Base-by-base conservation (phyloP, 805 yeast species). In the Cyberlindnera lachancei region DNA sequence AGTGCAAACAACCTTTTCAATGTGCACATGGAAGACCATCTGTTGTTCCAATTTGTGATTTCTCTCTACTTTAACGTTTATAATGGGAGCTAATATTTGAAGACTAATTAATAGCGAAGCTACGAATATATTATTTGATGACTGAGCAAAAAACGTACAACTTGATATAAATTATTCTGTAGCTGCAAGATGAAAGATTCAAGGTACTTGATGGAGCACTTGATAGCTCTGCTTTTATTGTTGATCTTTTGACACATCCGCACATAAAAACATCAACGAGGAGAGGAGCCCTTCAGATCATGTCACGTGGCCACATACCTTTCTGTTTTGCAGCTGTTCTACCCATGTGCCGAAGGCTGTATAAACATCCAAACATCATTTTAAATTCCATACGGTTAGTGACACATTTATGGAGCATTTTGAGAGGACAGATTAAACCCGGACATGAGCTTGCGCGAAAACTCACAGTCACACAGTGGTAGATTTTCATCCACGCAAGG, bases 21-120 rank as follows among this genome's bases (percentile, higher is more conserved):
- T 86, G 95, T 61, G 95, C 95, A 0, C 95, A 85, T 52, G 94
- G 94, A 0, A 56, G 95, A 35, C 94, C 94, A 0, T 70, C 86
- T 0, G 51, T 79, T 10, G 67, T 74, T 2, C 87, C 88, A 0
- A 37, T 74, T 4, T 55, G 56, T 20, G 53, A 56, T 23, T 29
- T 32, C 18, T 19, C 39, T 13, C 29, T 36, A 16, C 17, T 30
- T 23, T 23, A 23, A 23, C 12, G n/a, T n/a, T n/a, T n/a, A n/a
- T n/a, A n/a, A n/a, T n/a, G n/a, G n/a, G n/a, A n/a, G n/a, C n/a
- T n/a, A n/a, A n/a, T n/a, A n/a, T 6, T 16, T 10, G 15, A 11
- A 16, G 11, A 16, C 23, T 12, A 25, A 15, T 16, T 6, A 23
- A 14, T 23, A 20, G 22, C 19, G 24, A 29, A 12, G 26, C 20